Evolutionary conservation across 306 rosid species (phyloP).

Genomic region (Lagenaria siceraria): DNA sequence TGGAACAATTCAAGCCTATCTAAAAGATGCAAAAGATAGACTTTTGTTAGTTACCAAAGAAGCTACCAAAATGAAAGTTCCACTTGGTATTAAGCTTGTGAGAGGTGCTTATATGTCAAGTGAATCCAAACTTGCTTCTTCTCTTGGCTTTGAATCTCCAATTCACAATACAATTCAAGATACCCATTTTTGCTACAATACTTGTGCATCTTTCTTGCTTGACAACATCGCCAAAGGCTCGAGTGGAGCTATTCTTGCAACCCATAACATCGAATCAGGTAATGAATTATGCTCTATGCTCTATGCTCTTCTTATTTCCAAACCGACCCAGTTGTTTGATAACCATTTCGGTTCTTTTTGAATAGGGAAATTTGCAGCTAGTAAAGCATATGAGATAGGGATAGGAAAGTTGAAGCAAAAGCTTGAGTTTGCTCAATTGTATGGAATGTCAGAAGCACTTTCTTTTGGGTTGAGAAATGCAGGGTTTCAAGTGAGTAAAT

Average conservation of each 20-base stretch:
- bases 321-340: too few species aligned
- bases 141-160: constrained; percentile 57
- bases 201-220: constrained; percentile 49
- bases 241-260: constrained; percentile 63
- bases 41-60: constrained; percentile 26
- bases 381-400: constrained; percentile 65
- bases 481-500: constrained; percentile 93
- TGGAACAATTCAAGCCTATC: constrained; percentile 68
- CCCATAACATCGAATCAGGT: constrained; percentile 87
- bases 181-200: constrained; percentile 65
- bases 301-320: too few species aligned
- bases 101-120: constrained; percentile 92
- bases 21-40: constrained; percentile 76
- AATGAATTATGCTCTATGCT: too few species aligned
- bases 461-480: constrained; percentile 74
- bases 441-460: constrained; percentile 84
- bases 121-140: constrained; percentile 42
- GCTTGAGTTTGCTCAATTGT: constrained; percentile 79
- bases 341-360: too few species aligned
- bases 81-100: constrained; percentile 77
- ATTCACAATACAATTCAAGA: constrained; percentile 55
- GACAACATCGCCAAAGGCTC: constrained; percentile 52
- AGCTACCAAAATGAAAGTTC: constrained; percentile 47
- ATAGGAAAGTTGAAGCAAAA: constrained; percentile 54
- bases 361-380: constrained; percentile 64